Evolutionary conservation across 1,139 yeast genomes (phyloP), one percentile per base, ranked within the genome.

Genomic region (Taphrina communis): DNA sequence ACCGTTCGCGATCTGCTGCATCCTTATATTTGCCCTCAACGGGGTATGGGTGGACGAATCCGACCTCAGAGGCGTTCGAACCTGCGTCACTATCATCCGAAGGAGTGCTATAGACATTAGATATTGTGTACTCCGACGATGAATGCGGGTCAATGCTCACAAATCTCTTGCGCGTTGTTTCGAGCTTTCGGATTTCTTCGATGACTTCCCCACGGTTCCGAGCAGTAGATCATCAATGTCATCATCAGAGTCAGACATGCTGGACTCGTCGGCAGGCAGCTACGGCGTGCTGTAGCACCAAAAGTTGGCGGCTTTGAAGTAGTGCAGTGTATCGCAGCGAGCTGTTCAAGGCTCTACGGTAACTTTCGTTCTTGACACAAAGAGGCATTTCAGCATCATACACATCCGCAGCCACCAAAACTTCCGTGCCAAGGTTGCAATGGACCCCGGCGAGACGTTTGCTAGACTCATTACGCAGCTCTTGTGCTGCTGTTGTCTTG

Each of bases 11-110:
- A 78, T 95, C 99, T 8, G 81, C 83, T 70, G 88, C 97, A 78
- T 92, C 89, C 75, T 87, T 89, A 80, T 88, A 94, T 76, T 91
- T 91, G 17, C 97, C 97, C 76, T 92, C 97, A 70, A 94, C 80
- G 1, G 99, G 99, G 77, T 93, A 94, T 7, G 98, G 99, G 73
- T 88, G 77, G 1, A 73, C 77, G 12, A 68, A 73, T 0, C 72
- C 76, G 2, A 72, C 76, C 14, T 72, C 74, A 41, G 73, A 73
- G 9, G 69, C 69, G 68, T 55, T 67, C 36, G 72, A 68, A 73
- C 77, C 42, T 78, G 77, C 70, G 77, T 76, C 78, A 59, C 72
- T 75, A 19, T 68, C 74, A 3, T 73, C 61, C 1, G 67, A 63
- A 8, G 59, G 61, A 12, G 67, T 53, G 56, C 67, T 63, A 57